Percentiles rank a stretch among this genome's conserved stretches.
Conservation (phyloP, 1,284 basidiomycete genomes). For the Puccinia coronata region DNA sequence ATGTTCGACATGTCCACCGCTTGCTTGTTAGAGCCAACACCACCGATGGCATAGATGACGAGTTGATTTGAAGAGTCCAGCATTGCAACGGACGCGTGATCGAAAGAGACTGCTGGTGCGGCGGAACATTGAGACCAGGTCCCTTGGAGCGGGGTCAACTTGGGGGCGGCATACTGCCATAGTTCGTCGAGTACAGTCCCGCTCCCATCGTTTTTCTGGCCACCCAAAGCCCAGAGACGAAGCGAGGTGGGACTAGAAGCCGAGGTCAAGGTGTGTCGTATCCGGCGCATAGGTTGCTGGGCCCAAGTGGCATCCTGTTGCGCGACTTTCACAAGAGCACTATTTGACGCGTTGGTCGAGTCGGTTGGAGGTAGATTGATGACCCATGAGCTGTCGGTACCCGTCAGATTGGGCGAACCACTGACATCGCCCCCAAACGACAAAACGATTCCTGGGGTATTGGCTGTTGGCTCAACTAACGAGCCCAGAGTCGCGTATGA, state of each 20-base stretch:
- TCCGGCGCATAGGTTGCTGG: slow-evolving; percentile 41
- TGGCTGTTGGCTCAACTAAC: slow-evolving; percentile 24
- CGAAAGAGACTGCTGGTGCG: slow-evolving; percentile 15
- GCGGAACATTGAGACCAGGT: slow-evolving; percentile 30
- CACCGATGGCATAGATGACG: slow-evolving; percentile 34
- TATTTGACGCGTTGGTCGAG: not conserved
- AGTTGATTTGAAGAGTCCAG: slow-evolving; percentile 30
- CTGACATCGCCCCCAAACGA: slow-evolving; percentile 32
- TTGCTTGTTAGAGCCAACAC: not conserved
- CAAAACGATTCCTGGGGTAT: slow-evolving; percentile 5
- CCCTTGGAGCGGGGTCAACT: slow-evolving; percentile 10
- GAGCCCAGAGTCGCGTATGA: slow-evolving; percentile 32
- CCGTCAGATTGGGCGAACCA: slow-evolving; percentile 35
- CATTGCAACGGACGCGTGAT: slow-evolving; percentile 36
- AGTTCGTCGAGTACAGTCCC: slow-evolving; percentile 29
- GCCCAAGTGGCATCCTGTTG: slow-evolving; percentile 26
- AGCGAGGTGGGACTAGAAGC: slow-evolving; percentile 29
- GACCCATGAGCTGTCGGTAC: slow-evolving; percentile 37
- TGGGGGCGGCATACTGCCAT: slow-evolving; percentile 42
- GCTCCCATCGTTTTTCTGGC: slow-evolving; percentile 40
- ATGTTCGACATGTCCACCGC: slow-evolving; percentile 10
- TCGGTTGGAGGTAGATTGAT: slow-evolving; percentile 26
- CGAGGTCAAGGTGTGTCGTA: slow-evolving; percentile 29
- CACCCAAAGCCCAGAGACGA: slow-evolving; percentile 34
- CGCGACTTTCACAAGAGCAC: not conserved